Evolutionary conservation across 768 basidiomycete species (phyloP).

Genomic region (Cyclocybe cylindracea): DNA sequence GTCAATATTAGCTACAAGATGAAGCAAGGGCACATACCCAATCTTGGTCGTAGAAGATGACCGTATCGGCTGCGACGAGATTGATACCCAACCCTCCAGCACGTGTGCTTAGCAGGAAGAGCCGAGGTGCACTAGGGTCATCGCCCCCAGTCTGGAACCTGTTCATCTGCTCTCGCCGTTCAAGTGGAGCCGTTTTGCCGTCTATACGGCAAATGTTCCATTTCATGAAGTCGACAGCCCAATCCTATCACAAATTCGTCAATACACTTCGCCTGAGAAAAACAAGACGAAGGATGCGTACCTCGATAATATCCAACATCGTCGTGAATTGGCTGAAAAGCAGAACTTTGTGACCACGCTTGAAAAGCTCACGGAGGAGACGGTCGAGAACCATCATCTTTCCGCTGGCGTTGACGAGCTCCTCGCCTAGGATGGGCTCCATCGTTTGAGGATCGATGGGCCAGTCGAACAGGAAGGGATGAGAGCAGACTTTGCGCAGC

Average conservation of each 20-base stretch:
- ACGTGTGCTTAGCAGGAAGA: conserved; percentile 82
- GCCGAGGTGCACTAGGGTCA: conserved; percentile 56
- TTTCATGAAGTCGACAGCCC: conserved; percentile 82
- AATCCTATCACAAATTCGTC: conserved; percentile 53
- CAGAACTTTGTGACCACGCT: conserved; percentile 80
- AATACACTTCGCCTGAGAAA: background rate
- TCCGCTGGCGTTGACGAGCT: conserved; percentile 84
- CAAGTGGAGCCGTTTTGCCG: conserved; percentile 77
- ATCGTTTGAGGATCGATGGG: conserved; percentile 62
- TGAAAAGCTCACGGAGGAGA: conserved; percentile 80
- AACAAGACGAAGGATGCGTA: conserved; percentile 27
- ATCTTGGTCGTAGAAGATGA: conserved; percentile 92
- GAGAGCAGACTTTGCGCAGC: conserved; percentile 92
- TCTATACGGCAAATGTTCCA: conserved; percentile 92
- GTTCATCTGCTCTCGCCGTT: conserved; percentile 84
- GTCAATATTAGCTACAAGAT: background rate
- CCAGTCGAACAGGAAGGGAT: conserved; percentile 91
- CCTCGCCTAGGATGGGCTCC: conserved; percentile 69
- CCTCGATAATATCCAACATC: conserved; percentile 95
- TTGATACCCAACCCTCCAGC: conserved; percentile 83
- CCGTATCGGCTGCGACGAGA: conserved; percentile 82
- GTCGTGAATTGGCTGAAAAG: conserved; percentile 93
- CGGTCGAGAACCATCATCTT: conserved; percentile 98
- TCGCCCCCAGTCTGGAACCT: conserved; percentile 77
- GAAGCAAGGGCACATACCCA: conserved; percentile 55